Percentiles rank a stretch among this genome's conserved stretches.
phyloP scores from a whole-genome alignment of 2,329 filamentous ascomycete genomes.

The Cordyceps pruinosa region DNA sequence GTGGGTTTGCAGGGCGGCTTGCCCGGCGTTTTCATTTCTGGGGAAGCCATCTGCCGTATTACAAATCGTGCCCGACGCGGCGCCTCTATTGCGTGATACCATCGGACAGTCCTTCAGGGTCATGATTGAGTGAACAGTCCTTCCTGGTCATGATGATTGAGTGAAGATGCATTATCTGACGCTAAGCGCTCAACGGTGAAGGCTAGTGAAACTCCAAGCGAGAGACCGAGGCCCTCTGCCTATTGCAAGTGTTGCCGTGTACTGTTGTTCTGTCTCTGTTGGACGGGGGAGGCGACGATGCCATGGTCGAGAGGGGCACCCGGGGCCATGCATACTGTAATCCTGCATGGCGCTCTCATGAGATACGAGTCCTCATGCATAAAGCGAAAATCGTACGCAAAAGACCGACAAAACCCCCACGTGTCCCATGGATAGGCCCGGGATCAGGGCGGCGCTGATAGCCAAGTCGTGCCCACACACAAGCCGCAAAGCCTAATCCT shows the following conservation, averaged over 20 bases:
- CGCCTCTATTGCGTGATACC: neutral
- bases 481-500: neutral
- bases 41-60: neutral
- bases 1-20: no score
- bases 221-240: neutral
- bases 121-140: no score
- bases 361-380: neutral
- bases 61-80: neutral
- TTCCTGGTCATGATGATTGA: neutral
- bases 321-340: neutral
- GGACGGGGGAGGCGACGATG: no score
- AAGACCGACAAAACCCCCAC: neutral
- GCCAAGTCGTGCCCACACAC: neutral
- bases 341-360: neutral
- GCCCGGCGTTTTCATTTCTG: neutral
- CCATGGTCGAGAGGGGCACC: neutral
- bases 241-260: neutral
- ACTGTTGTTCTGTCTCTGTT: no score
- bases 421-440: neutral
- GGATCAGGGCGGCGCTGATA: neutral
- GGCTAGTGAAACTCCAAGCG: neutral
- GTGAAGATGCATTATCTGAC: neutral
- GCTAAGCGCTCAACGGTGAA: neutral
- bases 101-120: no score
- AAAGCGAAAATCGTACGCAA: neutral